Evolutionary conservation across 2,329 filamentous ascomycete genomes (phyloP), one percentile per base, ranked within the genome.

Genomic region (Penicillium brevicompactum): DNA sequence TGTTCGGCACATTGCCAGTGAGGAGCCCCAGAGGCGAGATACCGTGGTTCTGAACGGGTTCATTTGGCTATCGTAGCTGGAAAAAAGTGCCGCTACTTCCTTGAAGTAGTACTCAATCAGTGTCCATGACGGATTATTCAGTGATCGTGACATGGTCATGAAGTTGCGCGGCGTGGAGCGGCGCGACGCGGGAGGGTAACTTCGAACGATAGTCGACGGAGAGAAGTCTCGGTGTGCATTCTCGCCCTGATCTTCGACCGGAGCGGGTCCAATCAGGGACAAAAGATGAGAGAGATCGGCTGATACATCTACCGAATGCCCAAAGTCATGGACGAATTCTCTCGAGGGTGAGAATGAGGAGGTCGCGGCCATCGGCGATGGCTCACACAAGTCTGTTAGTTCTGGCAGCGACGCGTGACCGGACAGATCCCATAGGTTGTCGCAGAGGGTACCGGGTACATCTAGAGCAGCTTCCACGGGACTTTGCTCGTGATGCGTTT

Each of bases 101-200:
- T 82, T 82, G 71, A 87, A 87, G 61, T 87, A 87, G 61, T 87
- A 84, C 46, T 86, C 83, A 9, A 87, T 80, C 14, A 87, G 72
- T 44, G 82, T 78, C 45, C 82, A 84, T 3, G 82, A 80, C 16
- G 80, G 73, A 45, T 83, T 80, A 43, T 74, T 74, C 53, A 80
- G 61, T 34, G 67, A 74, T 34, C 65, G 70, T 6, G 70, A 72
- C n/a, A 78, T 68, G 13, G 74, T 75, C 11, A 66, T 65, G 8
- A 71, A 59, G 34, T 70, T 60, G 16, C 61, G 68, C 9, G 59
- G 51, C n/a, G 57, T 50, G 18, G 61, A 47, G 24, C 55, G 61
- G n/a, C 63, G 58, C 2, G 56, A 53, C 3, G 57, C 46, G 4
- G 70, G 67, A 21, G 67, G 70, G 49, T 72, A 74, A 30, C 63